Conservation (phyloP, 2,329 filamentous ascomycete species). For the Calycina marina region DNA sequence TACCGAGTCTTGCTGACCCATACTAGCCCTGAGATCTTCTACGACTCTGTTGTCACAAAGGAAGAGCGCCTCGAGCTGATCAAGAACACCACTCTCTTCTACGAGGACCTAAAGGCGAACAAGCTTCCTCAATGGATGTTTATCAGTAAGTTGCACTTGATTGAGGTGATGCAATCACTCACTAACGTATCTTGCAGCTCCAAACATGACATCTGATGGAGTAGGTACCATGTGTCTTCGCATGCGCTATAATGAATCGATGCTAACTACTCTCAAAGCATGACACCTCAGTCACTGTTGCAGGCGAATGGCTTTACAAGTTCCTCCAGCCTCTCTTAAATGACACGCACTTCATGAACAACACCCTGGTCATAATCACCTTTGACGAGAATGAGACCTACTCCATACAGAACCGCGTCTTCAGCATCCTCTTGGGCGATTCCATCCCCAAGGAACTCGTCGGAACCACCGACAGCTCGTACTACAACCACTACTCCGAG, state of each 20-base stretch:
- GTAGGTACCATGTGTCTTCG: no score
- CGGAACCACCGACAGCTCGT: slow-evolving; percentile 54
- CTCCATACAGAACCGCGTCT: slow-evolving; percentile 49
- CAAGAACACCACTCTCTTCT: slow-evolving; percentile 61
- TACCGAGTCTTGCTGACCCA: no score
- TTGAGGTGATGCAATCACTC: not conserved
- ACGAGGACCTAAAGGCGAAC: slow-evolving; percentile 46
- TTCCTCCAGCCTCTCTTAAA: slow-evolving; percentile 59
- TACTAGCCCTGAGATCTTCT: slow-evolving; percentile 40
- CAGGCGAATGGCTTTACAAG: slow-evolving; percentile 49
- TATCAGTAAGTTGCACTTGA: slow-evolving; percentile 3
- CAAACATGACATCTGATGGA: slow-evolving; percentile 65
- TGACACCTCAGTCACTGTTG: slow-evolving; percentile 54
- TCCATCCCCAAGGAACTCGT: slow-evolving; percentile 49
- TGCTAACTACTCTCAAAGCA: no score
- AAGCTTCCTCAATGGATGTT: slow-evolving; percentile 50
- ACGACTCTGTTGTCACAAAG: slow-evolving; percentile 46
- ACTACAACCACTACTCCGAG: slow-evolving; percentile 60
- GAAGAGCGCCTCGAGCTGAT: slow-evolving; percentile 48
- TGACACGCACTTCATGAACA: slow-evolving; percentile 57
- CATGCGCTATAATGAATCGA: no score
- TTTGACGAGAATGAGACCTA: slow-evolving; percentile 72
- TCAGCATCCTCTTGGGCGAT: slow-evolving; percentile 59
- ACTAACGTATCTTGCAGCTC: slow-evolving; percentile 35
- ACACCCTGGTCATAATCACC: slow-evolving; percentile 61